Base-by-base conservation (phyloP, 108 stramenopile species). In the Cyclotella baltica region DNA sequence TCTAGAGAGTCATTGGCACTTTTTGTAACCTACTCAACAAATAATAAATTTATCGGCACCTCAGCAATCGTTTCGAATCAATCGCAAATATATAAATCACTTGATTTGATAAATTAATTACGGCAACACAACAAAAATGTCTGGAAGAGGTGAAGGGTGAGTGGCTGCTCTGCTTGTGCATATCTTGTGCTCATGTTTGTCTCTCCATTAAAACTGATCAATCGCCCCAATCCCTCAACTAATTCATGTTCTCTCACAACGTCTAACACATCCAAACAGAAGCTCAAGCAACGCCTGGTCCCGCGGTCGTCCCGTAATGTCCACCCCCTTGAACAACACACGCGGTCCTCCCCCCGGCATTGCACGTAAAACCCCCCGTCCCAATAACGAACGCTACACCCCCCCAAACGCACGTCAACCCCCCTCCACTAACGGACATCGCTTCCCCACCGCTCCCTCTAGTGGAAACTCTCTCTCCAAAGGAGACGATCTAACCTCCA, bases 291-390 rank as follows among this genome's bases (percentile, higher is more conserved):
- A 57, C 22, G 55, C 55, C 25, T 57, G 55, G 55, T 57, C 55
- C 4, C 55, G 55, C 23, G 55, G 55, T 29, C 55, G 55, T 57
- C 55, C 55, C 55, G 27, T 57, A n/a, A 48, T 48, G 47, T n/a
- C 19, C 47, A 48, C 19, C 47, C n/a, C n/a, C 22, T 11, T 13
- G 11, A 57, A 23, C 55, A 28, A 28, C 55, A 28, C 13, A 15
- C 55, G 55, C 55, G 27, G 55, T 62, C 61, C 61, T 19, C 61
- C 61, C 19, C 61, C 61, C 3, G 61, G 61, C 1, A 62, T 62
- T 31, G 1, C 47, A 4, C 8, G 51, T 33, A 31, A 52, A 25
- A 25, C 16, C 61, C 16, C 11, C 19, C 28, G 22, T 62, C 31
- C 15, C 51, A 53, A 68, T 51, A 66, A 66, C 40, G 25, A 23